Evolutionary conservation across 306 rosid species (phyloP).

Genomic region (Trifolium pratense): DNA sequence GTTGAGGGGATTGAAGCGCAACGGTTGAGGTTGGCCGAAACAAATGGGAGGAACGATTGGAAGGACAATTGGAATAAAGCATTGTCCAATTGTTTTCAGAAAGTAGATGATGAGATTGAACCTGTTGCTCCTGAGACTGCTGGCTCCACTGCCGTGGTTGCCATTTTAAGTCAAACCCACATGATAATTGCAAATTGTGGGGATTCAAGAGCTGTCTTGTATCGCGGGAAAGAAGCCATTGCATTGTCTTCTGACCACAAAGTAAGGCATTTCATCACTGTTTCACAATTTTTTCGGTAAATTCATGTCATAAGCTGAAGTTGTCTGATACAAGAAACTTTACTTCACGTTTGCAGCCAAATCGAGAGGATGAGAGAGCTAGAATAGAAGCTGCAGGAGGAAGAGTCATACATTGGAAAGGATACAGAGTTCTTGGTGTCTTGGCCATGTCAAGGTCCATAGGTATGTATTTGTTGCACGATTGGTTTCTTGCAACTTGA

Average conservation of each 20-base stretch:
- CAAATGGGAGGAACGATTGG: constrained; percentile 47
- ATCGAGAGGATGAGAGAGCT: constrained; percentile 72
- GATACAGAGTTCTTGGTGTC: constrained; percentile 81
- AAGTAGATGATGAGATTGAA: constrained; percentile 67
- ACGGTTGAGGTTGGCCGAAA: constrained; percentile 38
- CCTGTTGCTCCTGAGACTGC: constrained; percentile 73
- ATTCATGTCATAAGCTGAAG: constrained; percentile 13
- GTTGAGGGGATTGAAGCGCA: constrained; percentile 64
- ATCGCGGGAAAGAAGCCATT: constrained; percentile 68
- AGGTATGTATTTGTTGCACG: constrained; percentile 53
- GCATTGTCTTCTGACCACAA: constrained; percentile 84
- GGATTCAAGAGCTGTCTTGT: constrained; percentile 84
- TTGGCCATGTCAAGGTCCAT: constrained; percentile 90
- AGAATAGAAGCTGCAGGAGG: constrained; percentile 93
- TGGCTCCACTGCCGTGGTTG: constrained; percentile 87
- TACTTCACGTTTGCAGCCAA: constrained; percentile 58
- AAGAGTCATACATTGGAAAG: constrained; percentile 80
- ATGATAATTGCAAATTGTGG: constrained; percentile 79
- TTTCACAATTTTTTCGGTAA: constrained; percentile 27
- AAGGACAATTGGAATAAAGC: constrained; percentile 66
- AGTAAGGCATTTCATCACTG: constrained; percentile 51
- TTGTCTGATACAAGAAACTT: constrained; percentile 31
- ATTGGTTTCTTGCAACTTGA: constrained; percentile 28
- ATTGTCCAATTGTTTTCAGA: constrained; percentile 63
- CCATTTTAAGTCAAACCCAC: constrained; percentile 63